These are phyloP conservation scores for Endocladia muricata DNA, from an alignment of 31 red algal genomes.

Conservation along the genomic window DNA sequence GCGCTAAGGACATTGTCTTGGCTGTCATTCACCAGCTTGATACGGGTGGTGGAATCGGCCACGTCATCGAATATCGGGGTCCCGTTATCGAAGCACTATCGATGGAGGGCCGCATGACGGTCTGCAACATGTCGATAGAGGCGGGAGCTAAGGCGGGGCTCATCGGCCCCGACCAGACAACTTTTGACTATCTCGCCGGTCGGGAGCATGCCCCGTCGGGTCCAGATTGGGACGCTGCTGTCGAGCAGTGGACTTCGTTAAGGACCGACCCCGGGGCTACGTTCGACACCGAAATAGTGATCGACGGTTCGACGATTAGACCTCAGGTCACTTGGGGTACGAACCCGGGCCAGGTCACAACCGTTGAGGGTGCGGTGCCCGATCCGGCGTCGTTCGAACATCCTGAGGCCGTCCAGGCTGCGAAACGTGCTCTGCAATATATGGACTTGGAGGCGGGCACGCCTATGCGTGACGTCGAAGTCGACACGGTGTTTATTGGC, in stretches of 20 bases:
- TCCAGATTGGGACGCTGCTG: slow-evolving; percentile 21
- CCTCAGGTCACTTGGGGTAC: slow-evolving; percentile 43
- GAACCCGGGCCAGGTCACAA: slow-evolving; percentile 38
- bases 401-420: slow-evolving; percentile 78
- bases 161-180: slow-evolving; percentile 77
- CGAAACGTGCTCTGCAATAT: no score
- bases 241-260: background rate
- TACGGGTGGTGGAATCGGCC: slow-evolving; percentile 76
- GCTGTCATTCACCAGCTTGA: slow-evolving; percentile 90
- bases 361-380: slow-evolving; percentile 86
- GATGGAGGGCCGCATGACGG: slow-evolving; percentile 95
- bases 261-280: slow-evolving; percentile 52
- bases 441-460: no score
- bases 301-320: background rate
- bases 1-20: slow-evolving; percentile 95
- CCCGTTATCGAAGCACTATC: slow-evolving; percentile 61
- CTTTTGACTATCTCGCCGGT: slow-evolving; percentile 67
- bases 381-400: slow-evolving; percentile 96
- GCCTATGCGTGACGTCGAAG: slow-evolving; percentile 51
- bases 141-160: slow-evolving; percentile 88
- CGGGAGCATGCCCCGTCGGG: no score
- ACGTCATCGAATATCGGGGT: slow-evolving; percentile 88
- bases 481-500: slow-evolving; percentile 92
- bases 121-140: slow-evolving; percentile 99
- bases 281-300: slow-evolving; percentile 82